Conservation (phyloP, 164 flowering plant genomes). For the Annona cherimola region DNA sequence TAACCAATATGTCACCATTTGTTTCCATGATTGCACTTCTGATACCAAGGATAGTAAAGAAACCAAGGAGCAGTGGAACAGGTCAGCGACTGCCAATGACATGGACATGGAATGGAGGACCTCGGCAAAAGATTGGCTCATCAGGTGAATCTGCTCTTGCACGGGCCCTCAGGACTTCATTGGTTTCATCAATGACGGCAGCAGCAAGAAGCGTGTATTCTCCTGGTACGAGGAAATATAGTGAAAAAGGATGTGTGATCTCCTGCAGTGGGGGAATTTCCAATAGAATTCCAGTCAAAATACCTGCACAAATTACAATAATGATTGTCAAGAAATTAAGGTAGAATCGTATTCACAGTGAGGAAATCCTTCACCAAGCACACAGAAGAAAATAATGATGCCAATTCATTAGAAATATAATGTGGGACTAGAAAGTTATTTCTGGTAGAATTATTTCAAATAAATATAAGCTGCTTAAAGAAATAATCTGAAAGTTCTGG, state of each 20-base stretch:
- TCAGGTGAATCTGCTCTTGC: conserved; percentile 66
- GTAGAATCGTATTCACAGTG: background rate
- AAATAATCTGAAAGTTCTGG: too few species aligned
- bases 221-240: conserved; percentile 90
- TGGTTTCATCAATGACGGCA: conserved; percentile 82
- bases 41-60: background rate
- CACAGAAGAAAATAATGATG: background rate
- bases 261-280: conserved; percentile 91
- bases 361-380: too few species aligned
- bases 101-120: conserved; percentile 86
- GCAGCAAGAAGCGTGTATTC: conserved; percentile 94
- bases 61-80: background rate
- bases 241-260: conserved; percentile 63
- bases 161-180: conserved; percentile 80
- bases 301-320: conserved; percentile 36
- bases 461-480: too few species aligned
- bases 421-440: too few species aligned
- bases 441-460: too few species aligned
- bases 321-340: background rate
- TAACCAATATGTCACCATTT: background rate
- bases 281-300: conserved; percentile 59
- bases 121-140: conserved; percentile 89
- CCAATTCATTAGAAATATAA: background rate
- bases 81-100: conserved; percentile 55
- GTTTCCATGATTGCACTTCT: background rate